Evolutionary conservation across 1,284 basidiomycete genomes (phyloP), one percentile per base, ranked within the genome.

Genomic region (Pisolithus thermaeus): DNA sequence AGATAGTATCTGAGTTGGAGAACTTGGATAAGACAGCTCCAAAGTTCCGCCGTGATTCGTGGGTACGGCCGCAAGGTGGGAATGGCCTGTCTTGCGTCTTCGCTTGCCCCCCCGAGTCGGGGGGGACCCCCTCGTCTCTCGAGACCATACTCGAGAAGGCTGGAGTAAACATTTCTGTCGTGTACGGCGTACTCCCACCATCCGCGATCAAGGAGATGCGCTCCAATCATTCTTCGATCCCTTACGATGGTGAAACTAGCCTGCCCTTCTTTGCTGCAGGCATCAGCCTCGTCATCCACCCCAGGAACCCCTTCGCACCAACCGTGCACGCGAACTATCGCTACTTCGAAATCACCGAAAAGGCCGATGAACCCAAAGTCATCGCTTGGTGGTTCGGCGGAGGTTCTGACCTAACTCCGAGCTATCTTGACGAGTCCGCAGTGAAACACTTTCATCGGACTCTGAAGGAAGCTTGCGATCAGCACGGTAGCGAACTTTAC

Each of bases 321-420:
- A 97, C 94, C n/a, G 86, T 91, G 7, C 96, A 99, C 70, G 84
- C 92, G 58, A 99, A 99, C 71, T 98, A 96, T 65, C 89, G 97
- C 50, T 99, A 98, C 73, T 99, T 99, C 68, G 97, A 98, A 72
- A 79, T 93, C 58, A 83, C 82, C 14, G 80, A 88, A 58, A 73
- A 74, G 37, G 62, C 55, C 2, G 60, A 50, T 8, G 64, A 69
- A 35, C 60, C 70, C 48, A 66, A 73, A 11, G 70, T 90, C 12
- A 70, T 93, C 37, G 88, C 93, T 8, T 99, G 95, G 94, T 99
- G 97, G 97, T 99, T 98, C 63, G 96, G 96, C 42, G 96, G 96
- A 36, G 96, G 96, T n/a, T 84, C 85, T 3, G 96, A 99, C 68
- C 78, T 99, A 44, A 99, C 97, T 0, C 97, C 97, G 1, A 87